Evolutionary conservation across 768 basidiomycete species (phyloP), one percentile per base, ranked within the genome.

Genomic region (Pseudohyphozyma bogoriensis): DNA sequence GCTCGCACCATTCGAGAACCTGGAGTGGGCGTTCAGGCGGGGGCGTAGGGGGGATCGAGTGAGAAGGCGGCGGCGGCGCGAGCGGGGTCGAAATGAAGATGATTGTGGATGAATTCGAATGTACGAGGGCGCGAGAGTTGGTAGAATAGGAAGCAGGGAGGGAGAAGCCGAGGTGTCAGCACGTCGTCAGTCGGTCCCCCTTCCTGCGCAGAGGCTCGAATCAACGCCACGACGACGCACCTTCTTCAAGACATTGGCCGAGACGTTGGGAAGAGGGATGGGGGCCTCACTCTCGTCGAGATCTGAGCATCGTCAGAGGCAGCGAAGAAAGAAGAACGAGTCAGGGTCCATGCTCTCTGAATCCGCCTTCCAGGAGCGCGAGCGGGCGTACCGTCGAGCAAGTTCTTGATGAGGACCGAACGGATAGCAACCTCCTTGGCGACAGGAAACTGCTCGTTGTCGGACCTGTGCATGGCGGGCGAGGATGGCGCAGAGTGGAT

Each of bases 1-100:
- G 92, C 72, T 96, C 92, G 81, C 95, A 97, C 80, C 95, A 99
- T 73, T 99, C 93, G 33, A 99, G 80, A 62, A 97, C 92, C 89
- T 99, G 65, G 44, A 44, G n/a, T 26, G 18, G 45, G 37, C 20
- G 39, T 67, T 56, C 59, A 53, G 58, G 73, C 65, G 49, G 71
- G 68, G 29, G 61, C 69, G 9, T 69, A 64, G 28, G 71, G 29
- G 32, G 36, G 20, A 20, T 54, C 7, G 15, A 39, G 24, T 18
- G 35, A 52, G 29, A 33, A 39, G 16, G 42, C 5, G 52, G 11
- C 55, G 40, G 35, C 6, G 24, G 31, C n/a, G 44, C 6, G 39
- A 45, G 29, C 39, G 44, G 26, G 32, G n/a, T 22, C 20, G 50
- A 33, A 39, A 20, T 20, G 36, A 46, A 26, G 26, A n/a, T 16